phyloP scores from a whole-genome alignment of 495 filamentous ascomycete genomes.

The Stereocaulon alpinum region DNA sequence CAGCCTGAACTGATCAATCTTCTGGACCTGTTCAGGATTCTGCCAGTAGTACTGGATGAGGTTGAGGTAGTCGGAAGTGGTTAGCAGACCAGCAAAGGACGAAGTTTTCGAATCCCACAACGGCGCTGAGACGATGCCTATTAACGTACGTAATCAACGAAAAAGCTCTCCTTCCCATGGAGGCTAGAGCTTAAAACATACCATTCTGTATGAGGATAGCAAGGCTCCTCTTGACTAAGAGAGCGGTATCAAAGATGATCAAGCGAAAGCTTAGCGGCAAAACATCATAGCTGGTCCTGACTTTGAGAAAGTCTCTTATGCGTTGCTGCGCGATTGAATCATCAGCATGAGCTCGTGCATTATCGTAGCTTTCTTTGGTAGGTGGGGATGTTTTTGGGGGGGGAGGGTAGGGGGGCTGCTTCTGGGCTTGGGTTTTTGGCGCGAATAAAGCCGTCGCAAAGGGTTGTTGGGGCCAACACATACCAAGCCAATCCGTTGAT shows the following conservation, averaged over 20 bases:
- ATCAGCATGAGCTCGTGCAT: conserved; percentile 1
- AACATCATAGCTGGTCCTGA: conserved; percentile 95
- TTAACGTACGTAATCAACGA: conserved; percentile 13
- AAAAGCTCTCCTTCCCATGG: not conserved
- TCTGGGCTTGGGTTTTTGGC: not conserved
- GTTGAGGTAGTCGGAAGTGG: conserved; percentile 94
- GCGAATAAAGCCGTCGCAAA: conserved; percentile 2
- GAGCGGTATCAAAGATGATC: conserved; percentile 86
- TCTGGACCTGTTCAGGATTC: conserved; percentile 77
- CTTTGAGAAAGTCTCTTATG: conserved; percentile 92
- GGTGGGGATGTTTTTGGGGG: not conserved
- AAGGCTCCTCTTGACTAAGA: conserved; percentile 94
- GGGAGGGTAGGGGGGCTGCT: not conserved
- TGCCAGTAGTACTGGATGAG: conserved; percentile 99
- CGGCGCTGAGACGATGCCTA: conserved; percentile 95
- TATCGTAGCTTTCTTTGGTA: conserved; percentile 5
- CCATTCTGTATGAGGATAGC: conserved; percentile 97
- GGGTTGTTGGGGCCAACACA: conserved; percentile 29
- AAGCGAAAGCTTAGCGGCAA: conserved; percentile 95
- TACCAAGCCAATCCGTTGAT: conserved; percentile 89
- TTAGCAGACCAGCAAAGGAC: conserved; percentile 87
- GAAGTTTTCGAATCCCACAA: conserved; percentile 95
- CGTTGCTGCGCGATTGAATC: conserved; percentile 47
- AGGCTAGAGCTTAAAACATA: conserved; percentile 30
- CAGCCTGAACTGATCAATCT: conserved; percentile 89